Base-by-base conservation (phyloP, 2,329 filamentous ascomycete genomes). In the Pleurostoma richardsiae region DNA sequence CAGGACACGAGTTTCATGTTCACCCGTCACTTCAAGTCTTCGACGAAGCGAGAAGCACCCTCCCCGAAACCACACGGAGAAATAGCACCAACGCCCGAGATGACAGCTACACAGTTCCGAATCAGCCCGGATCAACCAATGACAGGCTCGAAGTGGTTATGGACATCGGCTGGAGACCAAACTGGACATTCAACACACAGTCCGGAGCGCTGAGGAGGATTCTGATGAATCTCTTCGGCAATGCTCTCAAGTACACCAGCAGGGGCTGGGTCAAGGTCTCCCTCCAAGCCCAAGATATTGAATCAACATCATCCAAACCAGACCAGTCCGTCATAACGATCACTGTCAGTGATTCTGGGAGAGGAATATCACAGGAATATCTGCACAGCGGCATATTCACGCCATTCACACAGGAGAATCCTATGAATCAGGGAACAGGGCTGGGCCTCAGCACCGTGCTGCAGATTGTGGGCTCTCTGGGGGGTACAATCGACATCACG, bases 361-460 rank as follows among this genome's bases (percentile, higher is more conserved):
- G 73, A 40, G 85, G 85, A 2, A 88, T 88, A 31, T 75, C 75
- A 0, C 68, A 77, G 5, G 78, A 85, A 7, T 88, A 80, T 52
- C 63, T 86, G 8, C 70, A 75, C 26, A 74, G 78, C 6, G 72
- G 74, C 10, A 61, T 87, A 0, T 88, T 83, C 56, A 79, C 74
- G 0, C 80, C 83, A 0, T 87, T 87, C 50, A 63, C 72, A 0
- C 85, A 88, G 51, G 85, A 88, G 54, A 74, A 86, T 42, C 63
- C 69, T 0, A 60, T 88, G 1, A 70, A 76, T 0, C 73, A 77
- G 0, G 84, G 85, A 0, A 79, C 79, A 0, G 84, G 85, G 0
- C 67, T 88, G 0, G 85, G 85, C 0, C 62, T 88, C 30, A 83
- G 79, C 39, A 78, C 88, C 6, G 83, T 88, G 3, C 73, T 76